Evolutionary conservation across 495 filamentous ascomycete genomes (phyloP).

Genomic region (Bacidia rubella): DNA sequence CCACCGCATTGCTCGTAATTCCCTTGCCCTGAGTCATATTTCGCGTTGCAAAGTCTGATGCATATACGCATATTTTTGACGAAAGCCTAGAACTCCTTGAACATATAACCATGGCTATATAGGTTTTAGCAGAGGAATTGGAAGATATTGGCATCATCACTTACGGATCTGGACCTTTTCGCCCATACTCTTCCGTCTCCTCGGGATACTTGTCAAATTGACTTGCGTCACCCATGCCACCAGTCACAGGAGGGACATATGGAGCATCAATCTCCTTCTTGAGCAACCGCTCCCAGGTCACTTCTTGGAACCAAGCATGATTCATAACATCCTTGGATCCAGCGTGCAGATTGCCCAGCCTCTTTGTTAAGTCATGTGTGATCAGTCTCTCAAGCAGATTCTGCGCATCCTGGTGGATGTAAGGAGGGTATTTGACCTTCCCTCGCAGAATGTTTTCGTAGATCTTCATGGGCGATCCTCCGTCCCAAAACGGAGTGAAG

Average conservation of each 20-base stretch:
- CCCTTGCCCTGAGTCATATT: too few relatives aligned
- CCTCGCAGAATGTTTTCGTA: slow-evolving; percentile 97
- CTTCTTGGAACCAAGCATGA: slow-evolving; percentile 92
- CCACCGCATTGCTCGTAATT: too few relatives aligned
- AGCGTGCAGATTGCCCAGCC: slow-evolving; percentile 83
- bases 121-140: background rate
- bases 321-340: slow-evolving; percentile 91
- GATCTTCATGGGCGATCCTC: slow-evolving; percentile 93
- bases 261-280: slow-evolving; percentile 97
- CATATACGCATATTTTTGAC: background rate
- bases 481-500: slow-evolving; percentile 98
- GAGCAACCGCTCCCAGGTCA: slow-evolving; percentile 87
- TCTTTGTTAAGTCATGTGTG: slow-evolving; percentile 87
- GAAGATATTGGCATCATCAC: slow-evolving; percentile 26
- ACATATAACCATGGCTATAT: slow-evolving; percentile 52
- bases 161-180: slow-evolving; percentile 65
- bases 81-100: slow-evolving; percentile 48
- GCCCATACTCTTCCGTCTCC: slow-evolving; percentile 83
- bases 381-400: slow-evolving; percentile 85
- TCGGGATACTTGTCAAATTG: slow-evolving; percentile 98
- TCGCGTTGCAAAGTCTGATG: background rate
- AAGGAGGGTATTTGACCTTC: slow-evolving; percentile 86
- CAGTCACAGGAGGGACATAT: slow-evolving; percentile 91
- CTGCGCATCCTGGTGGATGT: slow-evolving; percentile 87
- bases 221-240: slow-evolving; percentile 86